Conservation (phyloP, 169 alveolate species). For the Cryptosporidium bovis region DNA sequence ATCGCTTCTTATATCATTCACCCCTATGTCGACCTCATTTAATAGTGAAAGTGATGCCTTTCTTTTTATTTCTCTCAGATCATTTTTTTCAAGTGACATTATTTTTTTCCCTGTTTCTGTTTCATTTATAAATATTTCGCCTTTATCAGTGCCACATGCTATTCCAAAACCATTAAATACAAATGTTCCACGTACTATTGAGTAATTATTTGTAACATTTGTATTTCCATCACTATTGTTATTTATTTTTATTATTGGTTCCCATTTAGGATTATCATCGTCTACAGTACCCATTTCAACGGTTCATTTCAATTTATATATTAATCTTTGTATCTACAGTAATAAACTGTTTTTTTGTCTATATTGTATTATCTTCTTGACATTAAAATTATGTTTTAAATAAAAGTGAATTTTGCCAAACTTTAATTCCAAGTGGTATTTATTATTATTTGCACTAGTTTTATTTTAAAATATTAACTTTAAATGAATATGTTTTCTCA, state of each 20-base stretch:
- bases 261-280: neutral
- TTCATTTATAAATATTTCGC: slow-evolving; percentile 24
- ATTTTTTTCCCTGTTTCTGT: slow-evolving; percentile 54
- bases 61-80: neutral
- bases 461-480: too few relatives aligned
- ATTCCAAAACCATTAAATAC: slow-evolving; percentile 11
- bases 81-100: slow-evolving; percentile 14
- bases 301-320: neutral
- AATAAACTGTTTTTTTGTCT: too few relatives aligned
- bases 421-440: too few relatives aligned
- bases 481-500: too few relatives aligned
- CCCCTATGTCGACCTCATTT: neutral
- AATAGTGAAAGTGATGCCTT: neutral
- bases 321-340: neutral
- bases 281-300: neutral
- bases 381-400: too few relatives aligned
- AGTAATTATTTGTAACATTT: neutral
- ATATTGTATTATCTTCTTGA: too few relatives aligned
- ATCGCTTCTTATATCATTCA: slow-evolving; percentile 57
- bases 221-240: neutral
- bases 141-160: slow-evolving; percentile 64
- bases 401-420: too few relatives aligned
- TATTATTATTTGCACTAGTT: too few relatives aligned
- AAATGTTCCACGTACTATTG: slow-evolving; percentile 47
- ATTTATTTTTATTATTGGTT: slow-evolving; percentile 23